These are phyloP conservation scores for Pezicula radicicola DNA, from an alignment of 2,329 filamentous ascomycete genomes.

Conservation along the genomic window DNA sequence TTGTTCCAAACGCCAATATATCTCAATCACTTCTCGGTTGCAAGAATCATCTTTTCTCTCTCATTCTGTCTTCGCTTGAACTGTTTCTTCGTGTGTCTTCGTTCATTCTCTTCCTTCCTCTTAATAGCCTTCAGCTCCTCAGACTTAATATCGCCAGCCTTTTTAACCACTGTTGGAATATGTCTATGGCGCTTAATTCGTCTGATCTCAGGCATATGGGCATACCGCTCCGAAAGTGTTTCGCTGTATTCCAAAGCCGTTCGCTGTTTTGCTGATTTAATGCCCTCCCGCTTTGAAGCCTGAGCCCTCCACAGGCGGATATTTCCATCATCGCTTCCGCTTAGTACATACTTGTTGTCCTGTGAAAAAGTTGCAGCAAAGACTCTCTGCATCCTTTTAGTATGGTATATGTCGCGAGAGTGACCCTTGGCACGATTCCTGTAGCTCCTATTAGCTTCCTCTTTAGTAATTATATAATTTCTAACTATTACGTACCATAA, in stretches of 20 bases:
- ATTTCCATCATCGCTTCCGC: slow-evolving; percentile 92
- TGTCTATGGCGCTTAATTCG: slow-evolving; percentile 90
- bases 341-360: slow-evolving; percentile 85
- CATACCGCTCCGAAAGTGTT: slow-evolving; percentile 77
- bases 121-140: slow-evolving; percentile 88
- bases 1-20: slow-evolving; percentile 1
- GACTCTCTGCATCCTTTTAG: slow-evolving; percentile 95
- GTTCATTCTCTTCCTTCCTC: slow-evolving; percentile 88
- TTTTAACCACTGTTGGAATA: slow-evolving; percentile 90
- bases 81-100: slow-evolving; percentile 85
- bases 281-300: slow-evolving; percentile 76
- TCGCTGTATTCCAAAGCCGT: slow-evolving; percentile 91
- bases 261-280: slow-evolving; percentile 81
- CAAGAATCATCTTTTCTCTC: slow-evolving; percentile 90
- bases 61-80: slow-evolving; percentile 70
- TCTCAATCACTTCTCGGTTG: slow-evolving; percentile 30
- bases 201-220: slow-evolving; percentile 94
- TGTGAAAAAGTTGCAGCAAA: slow-evolving; percentile 83
- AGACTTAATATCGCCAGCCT: slow-evolving; percentile 89
- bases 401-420: slow-evolving; percentile 92
- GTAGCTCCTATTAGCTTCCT: no score
- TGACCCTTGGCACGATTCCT: slow-evolving; percentile 72
- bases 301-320: slow-evolving; percentile 85
- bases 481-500: slow-evolving; percentile 49
- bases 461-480: no score